Percentiles rank a stretch among this genome's conserved stretches.
Evolutionary conservation across 75 land plant species (phyloP).

Genomic region (Pinus albicaulis): DNA sequence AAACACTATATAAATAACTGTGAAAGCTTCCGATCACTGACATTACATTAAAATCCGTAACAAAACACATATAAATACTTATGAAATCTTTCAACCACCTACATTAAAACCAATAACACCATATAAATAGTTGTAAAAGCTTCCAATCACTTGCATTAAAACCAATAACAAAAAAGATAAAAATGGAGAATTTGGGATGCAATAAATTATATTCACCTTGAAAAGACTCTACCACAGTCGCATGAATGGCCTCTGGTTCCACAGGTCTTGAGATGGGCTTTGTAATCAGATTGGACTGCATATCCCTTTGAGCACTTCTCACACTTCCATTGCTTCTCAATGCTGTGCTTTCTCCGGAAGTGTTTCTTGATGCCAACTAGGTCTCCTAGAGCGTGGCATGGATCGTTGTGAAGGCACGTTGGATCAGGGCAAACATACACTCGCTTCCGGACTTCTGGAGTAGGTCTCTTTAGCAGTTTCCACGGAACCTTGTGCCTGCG

Average conservation of each 20-base stretch:
- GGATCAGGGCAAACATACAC: constrained; percentile 97
- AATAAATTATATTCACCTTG: constrained; percentile 43
- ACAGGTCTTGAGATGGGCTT: constrained; percentile 97
- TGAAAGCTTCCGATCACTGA: no score
- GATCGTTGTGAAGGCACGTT: constrained; percentile 91
- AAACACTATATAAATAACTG: no score
- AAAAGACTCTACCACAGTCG: constrained; percentile 97
- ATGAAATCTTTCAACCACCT: no score
- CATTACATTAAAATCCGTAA: no score
- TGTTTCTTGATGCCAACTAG: constrained; percentile 99
- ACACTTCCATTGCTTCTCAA: constrained; percentile 89
- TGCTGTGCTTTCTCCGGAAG: constrained; percentile 87
- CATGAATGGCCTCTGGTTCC: constrained; percentile 98
- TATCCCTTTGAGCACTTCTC: constrained; percentile 88
- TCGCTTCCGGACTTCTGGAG: constrained; percentile 55
- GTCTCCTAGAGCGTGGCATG: constrained; percentile 95
- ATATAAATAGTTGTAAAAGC: no score
- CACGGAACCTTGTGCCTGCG: constrained; percentile 96
- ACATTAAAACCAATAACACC: no score
- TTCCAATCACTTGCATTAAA: no score
- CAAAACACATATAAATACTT: no score
- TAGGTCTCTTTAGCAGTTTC: constrained; percentile 85
- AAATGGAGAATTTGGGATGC: no score
- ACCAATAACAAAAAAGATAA: no score
- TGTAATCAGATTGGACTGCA: constrained; percentile 97